Evolutionary conservation across 805 yeast genomes (phyloP).

Genomic region (Nakazawaea populi): DNA sequence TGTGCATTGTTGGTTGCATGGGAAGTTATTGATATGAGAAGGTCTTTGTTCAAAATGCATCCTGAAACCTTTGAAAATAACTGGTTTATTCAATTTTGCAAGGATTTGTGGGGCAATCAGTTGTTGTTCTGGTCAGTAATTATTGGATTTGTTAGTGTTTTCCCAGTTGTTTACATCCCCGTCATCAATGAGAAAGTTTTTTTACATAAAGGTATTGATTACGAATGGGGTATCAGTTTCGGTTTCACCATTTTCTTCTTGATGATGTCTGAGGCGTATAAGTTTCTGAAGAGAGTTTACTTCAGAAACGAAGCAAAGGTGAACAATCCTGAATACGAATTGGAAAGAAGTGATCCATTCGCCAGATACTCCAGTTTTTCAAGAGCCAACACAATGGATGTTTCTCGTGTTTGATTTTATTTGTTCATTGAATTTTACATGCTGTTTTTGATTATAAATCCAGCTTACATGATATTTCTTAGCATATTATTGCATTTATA

Average conservation of each 20-base stretch:
- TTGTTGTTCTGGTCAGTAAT: conserved; percentile 78
- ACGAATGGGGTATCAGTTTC: conserved; percentile 77
- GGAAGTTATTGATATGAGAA: conserved; percentile 72
- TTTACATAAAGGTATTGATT: conserved; percentile 61
- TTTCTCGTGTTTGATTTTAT: not conserved
- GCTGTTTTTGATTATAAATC: not conserved
- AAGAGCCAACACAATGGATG: conserved; percentile 38
- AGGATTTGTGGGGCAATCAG: conserved; percentile 67
- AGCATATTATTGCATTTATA: not conserved
- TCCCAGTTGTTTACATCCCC: conserved; percentile 84
- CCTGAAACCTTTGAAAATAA: conserved; percentile 42
- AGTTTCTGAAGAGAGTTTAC: conserved; percentile 56
- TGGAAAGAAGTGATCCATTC: conserved; percentile 59
- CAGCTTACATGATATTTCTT: too few species aligned
- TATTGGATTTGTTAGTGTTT: conserved; percentile 61
- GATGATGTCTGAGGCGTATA: conserved; percentile 59
- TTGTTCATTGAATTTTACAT: not conserved
- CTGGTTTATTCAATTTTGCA: conserved; percentile 12
- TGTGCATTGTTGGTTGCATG: conserved; percentile 75
- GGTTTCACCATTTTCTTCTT: conserved; percentile 55
- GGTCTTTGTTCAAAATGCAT: conserved; percentile 67
- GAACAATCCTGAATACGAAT: conserved; percentile 56
- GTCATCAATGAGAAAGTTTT: conserved; percentile 78
- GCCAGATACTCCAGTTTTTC: conserved; percentile 56
- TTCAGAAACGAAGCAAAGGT: conserved; percentile 35